Evolutionary conservation across 192 early-diverging fungal genomes (phyloP), one percentile per base, ranked within the genome.

Genomic region (Mortierella hygrophila): DNA sequence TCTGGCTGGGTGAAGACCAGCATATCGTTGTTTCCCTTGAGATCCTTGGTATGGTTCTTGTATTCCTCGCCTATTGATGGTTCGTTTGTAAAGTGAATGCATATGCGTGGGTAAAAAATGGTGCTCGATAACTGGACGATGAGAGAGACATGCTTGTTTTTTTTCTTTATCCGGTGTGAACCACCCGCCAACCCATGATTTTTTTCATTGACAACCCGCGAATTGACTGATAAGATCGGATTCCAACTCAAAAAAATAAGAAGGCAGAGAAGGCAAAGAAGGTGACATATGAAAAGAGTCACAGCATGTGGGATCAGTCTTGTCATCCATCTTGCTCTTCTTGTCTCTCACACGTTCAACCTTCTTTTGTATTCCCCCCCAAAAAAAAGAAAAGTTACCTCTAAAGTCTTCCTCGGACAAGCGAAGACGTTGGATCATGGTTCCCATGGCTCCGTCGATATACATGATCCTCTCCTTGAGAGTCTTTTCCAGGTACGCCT

Each of bases 361-460:
- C 29, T 23, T 18, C n/a, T 13, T 29, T 57, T 57, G 6, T 23
- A 23, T 10, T 60, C 26, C 23, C 11, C 60, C 60, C 60, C 60
- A 63, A 11, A 3, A 63, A 63, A 65, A 65, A 65, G 35, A 32
- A 26, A 65, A 13, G 60, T 68, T 82, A 91, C 94, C 94, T 82
- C 98, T 90, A 80, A 99, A 98, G 84, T 98, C 95, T 15, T 90
- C 92, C 88, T 99, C 98, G 26, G 92, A 89, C 20, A 99, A 92
- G 32, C 91, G 90, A 71, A 96, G 93, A 46, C 93, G 89, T 82
- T 99, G 98, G 82, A 99, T 95, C 94, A 96, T 92, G 54, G 95
- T 96, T 65, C 97, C 97, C 97, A 98, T 98, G n/a, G 95, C 97
- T 72, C 97, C 98, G 86, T 99, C 98, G 68, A 99, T 93, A 91